Evolutionary conservation across 2,329 filamentous ascomycete genomes (phyloP).

Genomic region (Periconia sp.): DNA sequence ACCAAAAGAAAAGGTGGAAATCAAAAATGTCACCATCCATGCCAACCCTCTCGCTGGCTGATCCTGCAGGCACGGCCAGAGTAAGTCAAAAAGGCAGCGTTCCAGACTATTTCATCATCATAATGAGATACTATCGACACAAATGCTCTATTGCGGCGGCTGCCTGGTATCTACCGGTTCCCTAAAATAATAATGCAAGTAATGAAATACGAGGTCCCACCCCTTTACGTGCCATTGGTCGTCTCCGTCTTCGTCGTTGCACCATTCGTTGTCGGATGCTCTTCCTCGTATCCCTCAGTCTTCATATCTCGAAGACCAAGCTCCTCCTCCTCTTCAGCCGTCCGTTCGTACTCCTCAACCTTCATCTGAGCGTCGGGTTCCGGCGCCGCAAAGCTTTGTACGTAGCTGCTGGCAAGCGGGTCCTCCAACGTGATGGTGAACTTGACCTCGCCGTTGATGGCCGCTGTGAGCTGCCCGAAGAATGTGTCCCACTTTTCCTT

Average conservation of each 20-base stretch:
- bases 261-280: conserved; percentile 33
- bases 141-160: conserved; percentile 25
- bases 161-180: conserved; percentile 16
- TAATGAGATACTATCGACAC: neutral
- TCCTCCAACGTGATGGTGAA: conserved; percentile 87
- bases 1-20: conserved; percentile 69
- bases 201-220: conserved; percentile 19
- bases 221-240: conserved; percentile 13
- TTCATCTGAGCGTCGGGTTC: conserved; percentile 85
- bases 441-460: conserved; percentile 78
- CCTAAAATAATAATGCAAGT: no score
- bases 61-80: conserved; percentile 19
- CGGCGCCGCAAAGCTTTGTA: conserved; percentile 82
- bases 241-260: conserved; percentile 22
- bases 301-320: conserved; percentile 92
- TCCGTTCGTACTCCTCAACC: conserved; percentile 82
- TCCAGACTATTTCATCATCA: no score
- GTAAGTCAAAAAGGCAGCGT: neutral
- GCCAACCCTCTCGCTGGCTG: conserved; percentile 76
- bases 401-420: conserved; percentile 89
- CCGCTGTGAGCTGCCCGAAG: conserved; percentile 76
- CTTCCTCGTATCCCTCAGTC: conserved; percentile 79
- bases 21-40: conserved; percentile 75
- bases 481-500: conserved; percentile 80
- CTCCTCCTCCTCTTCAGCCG: conserved; percentile 91